Evolutionary conservation across 2,329 filamentous ascomycete species (phyloP).

Genomic region (Scedosporium apiospermum): DNA sequence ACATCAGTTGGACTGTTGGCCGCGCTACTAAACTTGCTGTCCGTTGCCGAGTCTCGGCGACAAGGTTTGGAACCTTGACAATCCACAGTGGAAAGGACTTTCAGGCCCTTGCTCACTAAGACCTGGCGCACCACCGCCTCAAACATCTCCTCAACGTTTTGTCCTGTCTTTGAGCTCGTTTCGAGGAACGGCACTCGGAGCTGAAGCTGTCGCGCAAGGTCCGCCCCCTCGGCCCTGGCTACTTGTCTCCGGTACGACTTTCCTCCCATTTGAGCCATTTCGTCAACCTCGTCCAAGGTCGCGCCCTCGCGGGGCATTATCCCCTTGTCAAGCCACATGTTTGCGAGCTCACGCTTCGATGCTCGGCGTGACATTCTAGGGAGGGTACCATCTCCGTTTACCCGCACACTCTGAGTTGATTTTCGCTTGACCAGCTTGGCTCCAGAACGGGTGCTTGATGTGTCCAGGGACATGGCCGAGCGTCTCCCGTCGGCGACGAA

Average conservation of each 20-base stretch:
- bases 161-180: slow-evolving; percentile 61
- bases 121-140: slow-evolving; percentile 41
- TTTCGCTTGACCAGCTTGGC: not conserved
- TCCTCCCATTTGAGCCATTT: not conserved
- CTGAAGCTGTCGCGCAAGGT: slow-evolving; percentile 51
- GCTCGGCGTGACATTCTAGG: not conserved
- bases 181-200: slow-evolving; percentile 62
- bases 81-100: slow-evolving; percentile 7
- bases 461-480: not conserved
- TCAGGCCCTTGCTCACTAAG: not conserved
- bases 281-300: not conserved
- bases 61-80: not conserved
- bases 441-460: not conserved
- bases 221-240: slow-evolving; percentile 38
- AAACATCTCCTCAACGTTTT: slow-evolving; percentile 61
- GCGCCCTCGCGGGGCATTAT: slow-evolving; percentile 18
- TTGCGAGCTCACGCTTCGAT: slow-evolving; percentile 18
- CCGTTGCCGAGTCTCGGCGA: not conserved
- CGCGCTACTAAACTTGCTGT: not conserved
- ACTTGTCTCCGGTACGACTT: slow-evolving; percentile 22
- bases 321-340: slow-evolving; percentile 25
- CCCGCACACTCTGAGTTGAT: not conserved
- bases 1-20: not conserved
- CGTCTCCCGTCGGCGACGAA: not conserved
- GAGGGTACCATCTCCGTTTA: not conserved